Evolutionary conservation across 148 eudicot species (phyloP), one percentile per base, ranked within the genome.

Genomic region (Silene conica): DNA sequence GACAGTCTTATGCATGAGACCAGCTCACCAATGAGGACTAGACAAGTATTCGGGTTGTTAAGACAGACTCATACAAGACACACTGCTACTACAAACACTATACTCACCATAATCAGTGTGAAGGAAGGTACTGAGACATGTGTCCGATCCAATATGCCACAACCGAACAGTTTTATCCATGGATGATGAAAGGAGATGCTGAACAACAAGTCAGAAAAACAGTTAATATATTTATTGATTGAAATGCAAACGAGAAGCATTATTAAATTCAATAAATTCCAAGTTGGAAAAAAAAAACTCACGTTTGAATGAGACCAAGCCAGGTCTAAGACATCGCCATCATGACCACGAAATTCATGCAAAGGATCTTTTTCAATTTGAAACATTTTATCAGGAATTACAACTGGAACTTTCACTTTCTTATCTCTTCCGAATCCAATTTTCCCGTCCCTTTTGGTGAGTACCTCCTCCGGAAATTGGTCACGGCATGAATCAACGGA

Each of bases 271-370:
- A 69, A 34, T 19, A 65, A 71, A 68, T 19, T 6, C 58, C 34
- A 50, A 19, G 12, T 38, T 31, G 2, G 3, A 16, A 31, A 21
- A 19, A 61, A 70, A 20, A 60, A 60, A 82, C 95, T 89, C 76
- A 92, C 97, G 79, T 87, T 86, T 48, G 90, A 81, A 63, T 79
- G 70, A 45, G 96, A 91, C 98, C 98, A 94, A 43, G 95, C 85
- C 7, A 94, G 84, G 79, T 91, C 92, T 74, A 94, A 81, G 80
- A 91, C 82, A 77, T 88, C 93, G 46, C 84, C 79, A 5, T 52
- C 48, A 71, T 94, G 98, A 19, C 95, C 97, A 60, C 74, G 78
- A 61, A 85, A 85, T 77, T 87, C 90, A 0, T 88, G 91, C 65
- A 91, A 8, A 46, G 97, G 97, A 8, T 61, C 56, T 78, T 89